Evolutionary conservation across 768 basidiomycete genomes (phyloP), one percentile per base, ranked within the genome.

Genomic region (Lenzites betulinus): DNA sequence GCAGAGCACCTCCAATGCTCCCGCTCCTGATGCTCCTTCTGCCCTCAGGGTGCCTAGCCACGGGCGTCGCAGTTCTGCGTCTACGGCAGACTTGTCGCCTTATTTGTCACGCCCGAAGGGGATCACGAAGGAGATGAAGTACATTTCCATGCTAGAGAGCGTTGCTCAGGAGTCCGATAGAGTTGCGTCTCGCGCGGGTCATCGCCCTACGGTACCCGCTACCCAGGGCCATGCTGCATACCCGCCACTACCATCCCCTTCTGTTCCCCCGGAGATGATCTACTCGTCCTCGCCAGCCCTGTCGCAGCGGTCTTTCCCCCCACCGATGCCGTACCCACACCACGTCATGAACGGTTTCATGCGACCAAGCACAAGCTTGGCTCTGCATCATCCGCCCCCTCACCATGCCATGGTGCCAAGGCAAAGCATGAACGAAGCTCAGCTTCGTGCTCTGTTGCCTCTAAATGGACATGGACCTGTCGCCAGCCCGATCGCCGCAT

Each of bases 141-240:
- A 87, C 64, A 77, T 88, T 25, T 89, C 89, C 2, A 76, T 92
- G 60, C 75, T 90, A 12, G 89, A 92, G 69, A 77, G 83, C 15
- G 84, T 91, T 36, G 88, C 85, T 0, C 84, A 87, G 66, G 89
- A 92, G 70, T 89, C 90, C 5, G 86, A 85, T 7, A 79, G 81
- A 60, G 80, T 86, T 74, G 68, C 58, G 70, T 74, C 58, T 64
- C 60, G 54, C 5, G 46, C 57, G 44, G 54, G 41, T 15, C 53
- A 47, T 48, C 60, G 61, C 22, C 48, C 55, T 38, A 28, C 52
- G 4, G 38, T 62, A 15, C 46, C 44, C 23, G n/a, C 8, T n/a
- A 18, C 50, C 9, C 50, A 47, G 25, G 57, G n/a, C n/a, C 13
- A 25, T 7, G 11, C 26, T 15, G 18, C 57, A 8, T 62, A 51